Evolutionary conservation across 2,329 filamentous ascomycete species (phyloP).

Genomic region (Amauroascus verrucosus): DNA sequence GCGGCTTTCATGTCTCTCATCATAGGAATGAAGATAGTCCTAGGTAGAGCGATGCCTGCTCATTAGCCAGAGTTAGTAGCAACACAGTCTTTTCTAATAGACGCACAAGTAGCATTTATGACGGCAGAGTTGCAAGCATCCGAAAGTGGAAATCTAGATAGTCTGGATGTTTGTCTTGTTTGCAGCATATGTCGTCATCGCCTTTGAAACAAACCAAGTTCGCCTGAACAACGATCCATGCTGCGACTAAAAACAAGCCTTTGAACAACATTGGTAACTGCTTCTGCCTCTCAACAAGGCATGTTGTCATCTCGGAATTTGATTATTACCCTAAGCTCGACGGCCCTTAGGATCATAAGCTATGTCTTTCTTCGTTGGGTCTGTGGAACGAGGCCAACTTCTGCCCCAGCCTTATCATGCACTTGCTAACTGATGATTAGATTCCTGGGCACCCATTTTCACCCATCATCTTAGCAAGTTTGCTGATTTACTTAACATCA

Average conservation of each 20-base stretch:
- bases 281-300: neutral
- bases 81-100: neutral
- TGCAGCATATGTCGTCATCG: conserved; percentile 11
- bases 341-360: conserved; percentile 27
- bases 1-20: conserved; percentile 54
- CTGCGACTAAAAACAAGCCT: neutral
- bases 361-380: conserved; percentile 40
- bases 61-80: neutral
- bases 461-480: conserved; percentile 32
- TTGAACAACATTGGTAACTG: neutral
- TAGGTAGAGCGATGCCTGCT: neutral
- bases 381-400: neutral
- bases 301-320: conserved; percentile 29
- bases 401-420: neutral
- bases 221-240: neutral
- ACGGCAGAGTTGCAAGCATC: too few species aligned
- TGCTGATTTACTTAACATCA: conserved; percentile 39
- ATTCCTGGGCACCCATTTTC: conserved; percentile 31
- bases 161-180: conserved; percentile 11
- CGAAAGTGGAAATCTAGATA: too few species aligned
- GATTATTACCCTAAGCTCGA: conserved; percentile 29
- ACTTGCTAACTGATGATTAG: conserved; percentile 20
- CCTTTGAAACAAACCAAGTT: neutral
- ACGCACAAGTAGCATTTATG: too few species aligned
- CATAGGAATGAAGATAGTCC: conserved; percentile 30